A percentile compares a stretch with the other conserved stretches of the same genome.
Conservation (phyloP, 164 flowering plant genomes). For the Nelumbo lutea region DNA sequence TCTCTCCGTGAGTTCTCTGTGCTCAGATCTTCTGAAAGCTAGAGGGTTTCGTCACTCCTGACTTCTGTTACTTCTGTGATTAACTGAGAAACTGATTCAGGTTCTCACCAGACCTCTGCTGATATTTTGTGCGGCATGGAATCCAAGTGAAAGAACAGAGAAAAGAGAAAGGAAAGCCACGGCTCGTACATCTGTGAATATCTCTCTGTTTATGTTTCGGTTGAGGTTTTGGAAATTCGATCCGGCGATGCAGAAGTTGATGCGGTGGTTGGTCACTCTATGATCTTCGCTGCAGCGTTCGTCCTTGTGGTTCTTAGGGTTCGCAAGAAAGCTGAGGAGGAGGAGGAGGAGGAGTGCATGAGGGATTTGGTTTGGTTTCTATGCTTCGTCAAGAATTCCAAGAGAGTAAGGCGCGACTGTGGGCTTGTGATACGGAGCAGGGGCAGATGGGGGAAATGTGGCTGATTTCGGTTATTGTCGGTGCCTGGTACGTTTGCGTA, state of each 20-base stretch:
- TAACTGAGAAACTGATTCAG: neutral
- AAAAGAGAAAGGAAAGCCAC: neutral
- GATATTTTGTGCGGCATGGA: neutral
- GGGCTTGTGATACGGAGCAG: constrained; percentile 65
- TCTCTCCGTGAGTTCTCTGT: neutral
- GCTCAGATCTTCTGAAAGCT: neutral
- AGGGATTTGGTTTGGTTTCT: constrained; percentile 37
- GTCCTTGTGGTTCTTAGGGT: constrained; percentile 9
- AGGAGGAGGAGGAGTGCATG: constrained; percentile 34
- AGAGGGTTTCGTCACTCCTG: constrained; percentile 3
- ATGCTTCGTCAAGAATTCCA: constrained; percentile 32
- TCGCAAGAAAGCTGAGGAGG: constrained; percentile 6
- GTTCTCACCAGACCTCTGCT: neutral
- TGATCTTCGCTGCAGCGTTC: constrained; percentile 16
- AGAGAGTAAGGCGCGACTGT: constrained; percentile 44
- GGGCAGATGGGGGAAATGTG: constrained; percentile 84
- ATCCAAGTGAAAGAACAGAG: neutral
- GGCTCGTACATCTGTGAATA: neutral
- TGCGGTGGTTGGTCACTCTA: constrained; percentile 17
- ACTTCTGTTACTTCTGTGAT: too few relatives aligned
- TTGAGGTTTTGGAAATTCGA: neutral
- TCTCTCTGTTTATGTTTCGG: neutral
- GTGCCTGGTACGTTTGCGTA: neutral
- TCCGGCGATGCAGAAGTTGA: constrained; percentile 18
- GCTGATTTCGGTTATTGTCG: constrained; percentile 28